Evolutionary conservation across 306 rosid species (phyloP), one percentile per base, ranked within the genome.

Genomic region (Rosa rugosa): DNA sequence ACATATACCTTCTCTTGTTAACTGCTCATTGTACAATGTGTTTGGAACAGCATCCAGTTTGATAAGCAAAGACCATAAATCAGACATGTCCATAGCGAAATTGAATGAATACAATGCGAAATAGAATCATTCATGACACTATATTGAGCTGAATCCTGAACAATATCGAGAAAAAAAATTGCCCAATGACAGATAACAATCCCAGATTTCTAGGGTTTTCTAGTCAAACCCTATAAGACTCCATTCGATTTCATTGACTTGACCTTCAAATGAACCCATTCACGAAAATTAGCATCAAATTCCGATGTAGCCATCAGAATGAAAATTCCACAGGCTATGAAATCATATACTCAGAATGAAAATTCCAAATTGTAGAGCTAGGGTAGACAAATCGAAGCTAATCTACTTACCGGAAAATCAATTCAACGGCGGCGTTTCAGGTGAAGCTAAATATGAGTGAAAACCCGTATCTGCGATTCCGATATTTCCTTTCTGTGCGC

Each of bases 161-260:
- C 13, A 34, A 20, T 4, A 57, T 9, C 8, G 5, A 36, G 31
- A 27, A 27, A 27, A 31, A 2, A 13, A 45, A 46, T 13, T 70
- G 13, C n/a, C 57, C 0, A 46, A 22, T 11, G 51, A 46, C 74
- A 45, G 40, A 69, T 14, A 70, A 23, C 42, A 75, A 60, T 22
- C 25, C 13, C 83, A 81, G 50, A 11, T 76, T 63, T 62, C 38
- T 71, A 81, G 81, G 84, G 73, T 77, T 81, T 51, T 38, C 31
- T 8, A 70, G 62, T 11, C 56, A 75, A 75, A 63, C 79, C 60
- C 20, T 45, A 10, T 3, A 23, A 22, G 70, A 59, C 78, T 75
- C 11, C 3, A 20, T 51, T 69, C 27, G 54, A n/a, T 22, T 74
- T 42, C 54, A 62, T 31, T 63, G 79, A 75, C 41, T 62, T 63